Base-by-base conservation (phyloP, 345 rosid species). In the Erodium maritimum region DNA sequence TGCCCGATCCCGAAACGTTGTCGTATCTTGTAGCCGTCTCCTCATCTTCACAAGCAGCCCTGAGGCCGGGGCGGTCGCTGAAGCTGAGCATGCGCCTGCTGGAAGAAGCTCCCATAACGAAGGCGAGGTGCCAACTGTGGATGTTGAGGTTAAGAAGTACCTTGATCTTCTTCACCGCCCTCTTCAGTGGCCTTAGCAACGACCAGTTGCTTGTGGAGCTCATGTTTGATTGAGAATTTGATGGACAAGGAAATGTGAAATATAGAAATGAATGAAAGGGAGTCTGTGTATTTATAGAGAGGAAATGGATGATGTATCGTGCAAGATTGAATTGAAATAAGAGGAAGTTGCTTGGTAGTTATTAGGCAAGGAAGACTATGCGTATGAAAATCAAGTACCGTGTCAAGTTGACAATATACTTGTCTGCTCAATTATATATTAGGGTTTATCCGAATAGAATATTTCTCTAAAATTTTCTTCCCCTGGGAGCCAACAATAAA, bases 141-240 rank as follows among this genome's bases (percentile, higher is more conserved):
- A 79, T 21, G 23, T 74, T 73, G 59, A 84, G 68, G 54, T 65
- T 74, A 6, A 88, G 69, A 57, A 91, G 54, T 56, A 86, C 24
- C 51, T 70, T 79, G 9, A 89, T 77, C 82, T 84, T 91, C 65
- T 73, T 88, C 63, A 88, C 87, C 0, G 85, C 96, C 62, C 68
- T 76, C 71, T 75, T 70, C 11, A 91, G 69, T 55, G 83, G 86
- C 66, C 77, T 65, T 5, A 88, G 72, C 70, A 91, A 2, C 17
- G 82, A 59, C 70, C 64, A 65, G 0, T 54, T 61, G 48, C 5
- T 29, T 29, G 48, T 7, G 12, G 14, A 7, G 1, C 17, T 12
- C 17, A 14, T 42, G 11, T 10, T 42, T 13, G 17, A 42, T 42
- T 42, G 14, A 42, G 48, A 42, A 42, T 42, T 10, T 42, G 14